phyloP scores from a whole-genome alignment of 208 protist genomes.

The Porcisia hertigi region DNA sequence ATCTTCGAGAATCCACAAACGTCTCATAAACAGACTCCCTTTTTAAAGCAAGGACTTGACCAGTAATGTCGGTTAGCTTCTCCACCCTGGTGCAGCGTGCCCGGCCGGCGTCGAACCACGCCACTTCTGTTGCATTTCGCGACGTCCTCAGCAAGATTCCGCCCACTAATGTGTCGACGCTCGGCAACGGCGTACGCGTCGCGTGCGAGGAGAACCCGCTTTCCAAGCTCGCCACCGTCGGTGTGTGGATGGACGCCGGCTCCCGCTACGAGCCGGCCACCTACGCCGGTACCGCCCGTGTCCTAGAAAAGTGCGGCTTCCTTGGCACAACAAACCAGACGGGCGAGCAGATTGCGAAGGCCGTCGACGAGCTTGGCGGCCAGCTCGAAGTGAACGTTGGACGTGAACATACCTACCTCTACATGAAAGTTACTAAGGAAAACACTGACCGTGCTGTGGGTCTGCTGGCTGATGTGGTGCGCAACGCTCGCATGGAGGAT shows the following conservation, averaged over 20 bases:
- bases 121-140: conserved; percentile 63
- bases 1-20: conserved; percentile 5
- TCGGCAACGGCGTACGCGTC: conserved; percentile 96
- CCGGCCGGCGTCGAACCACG: conserved; percentile 75
- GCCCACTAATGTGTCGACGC: conserved; percentile 91
- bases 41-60: conserved; percentile 1
- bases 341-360: conserved; percentile 85
- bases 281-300: conserved; percentile 97
- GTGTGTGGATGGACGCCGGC: conserved; percentile 97
- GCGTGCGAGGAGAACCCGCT: conserved; percentile 93
- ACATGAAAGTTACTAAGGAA: conserved; percentile 94
- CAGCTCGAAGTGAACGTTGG: conserved; percentile 97
- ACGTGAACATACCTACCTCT: conserved; percentile 96
- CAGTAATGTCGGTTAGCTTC: conserved; percentile 84
- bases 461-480: conserved; percentile 96
- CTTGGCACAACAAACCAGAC: conserved; percentile 94
- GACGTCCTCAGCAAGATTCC: conserved; percentile 73
- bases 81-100: conserved; percentile 83
- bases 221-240: conserved; percentile 94
- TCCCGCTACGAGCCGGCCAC: conserved; percentile 94
- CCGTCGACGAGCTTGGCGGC: conserved; percentile 96
- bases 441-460: conserved; percentile 94
- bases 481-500: conserved; percentile 91
- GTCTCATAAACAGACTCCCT: conserved; percentile 1
- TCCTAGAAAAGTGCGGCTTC: conserved; percentile 98